Evolutionary conservation across 2,329 filamentous ascomycete species (phyloP).

Genomic region (Gnomoniopsis smithogilvyi): DNA sequence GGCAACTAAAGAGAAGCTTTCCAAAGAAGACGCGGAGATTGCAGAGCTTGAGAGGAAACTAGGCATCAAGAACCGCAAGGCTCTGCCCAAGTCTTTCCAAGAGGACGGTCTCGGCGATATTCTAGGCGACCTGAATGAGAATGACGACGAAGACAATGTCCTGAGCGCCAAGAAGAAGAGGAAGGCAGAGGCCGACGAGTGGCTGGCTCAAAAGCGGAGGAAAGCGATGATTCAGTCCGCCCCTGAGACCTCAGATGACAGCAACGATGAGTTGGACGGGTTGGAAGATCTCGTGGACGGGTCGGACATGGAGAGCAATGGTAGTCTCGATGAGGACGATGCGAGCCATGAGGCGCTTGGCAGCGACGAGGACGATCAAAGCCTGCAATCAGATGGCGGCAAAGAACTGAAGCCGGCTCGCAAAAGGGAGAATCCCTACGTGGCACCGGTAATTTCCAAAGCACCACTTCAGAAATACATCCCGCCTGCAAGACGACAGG

Average conservation of each 20-base stretch:
- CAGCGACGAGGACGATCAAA: conserved; percentile 32
- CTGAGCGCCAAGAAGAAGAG: conserved; percentile 59
- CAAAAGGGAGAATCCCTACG: conserved; percentile 76
- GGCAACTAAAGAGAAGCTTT: conserved; percentile 59
- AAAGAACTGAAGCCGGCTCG: conserved; percentile 26
- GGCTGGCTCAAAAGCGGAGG: conserved; percentile 56
- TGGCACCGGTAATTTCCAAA: conserved; percentile 60
- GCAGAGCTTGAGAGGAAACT: conserved; percentile 82
- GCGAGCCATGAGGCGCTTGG: conserved; percentile 26
- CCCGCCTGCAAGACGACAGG: conserved; percentile 75
- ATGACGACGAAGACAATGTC: conserved; percentile 41
- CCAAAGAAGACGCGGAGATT: conserved; percentile 85
- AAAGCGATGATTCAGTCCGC: conserved; percentile 33
- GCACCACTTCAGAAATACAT: conserved; percentile 69
- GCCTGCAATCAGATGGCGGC: conserved; percentile 34
- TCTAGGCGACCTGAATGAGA: conserved; percentile 63
- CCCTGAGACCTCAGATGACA: conserved; percentile 24
- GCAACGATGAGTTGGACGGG: conserved; percentile 25
- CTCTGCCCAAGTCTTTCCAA: conserved; percentile 66
- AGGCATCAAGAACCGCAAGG: conserved; percentile 76
- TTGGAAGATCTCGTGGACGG: conserved; percentile 26
- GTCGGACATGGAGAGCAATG: conserved; percentile 17
- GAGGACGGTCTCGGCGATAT: conserved; percentile 83
- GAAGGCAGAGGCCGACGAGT: conserved; percentile 56
- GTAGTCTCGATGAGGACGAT: conserved; percentile 19